These are phyloP conservation scores for Chlorella sp. DNA, from an alignment of 139 green algal genomes.

Conservation along the genomic window DNA sequence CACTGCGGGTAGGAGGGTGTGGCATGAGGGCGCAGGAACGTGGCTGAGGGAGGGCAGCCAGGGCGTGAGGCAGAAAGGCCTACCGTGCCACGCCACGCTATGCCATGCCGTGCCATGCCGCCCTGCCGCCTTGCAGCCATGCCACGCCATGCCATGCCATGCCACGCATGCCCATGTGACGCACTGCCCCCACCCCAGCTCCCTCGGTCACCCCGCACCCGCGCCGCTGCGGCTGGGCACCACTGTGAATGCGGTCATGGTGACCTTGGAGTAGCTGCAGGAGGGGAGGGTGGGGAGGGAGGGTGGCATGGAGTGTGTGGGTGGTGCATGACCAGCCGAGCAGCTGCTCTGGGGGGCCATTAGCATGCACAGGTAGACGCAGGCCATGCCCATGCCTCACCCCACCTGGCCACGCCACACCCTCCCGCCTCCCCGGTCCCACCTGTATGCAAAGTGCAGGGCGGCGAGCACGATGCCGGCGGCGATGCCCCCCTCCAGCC, in stretches of 20 bases:
- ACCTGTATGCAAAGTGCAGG: conserved; percentile 76
- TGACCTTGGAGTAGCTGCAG: conserved; percentile 24
- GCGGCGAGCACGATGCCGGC: conserved; percentile 70
- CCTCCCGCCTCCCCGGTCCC: conserved; percentile 10
- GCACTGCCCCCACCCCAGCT: background rate
- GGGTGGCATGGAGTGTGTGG: too few species aligned
- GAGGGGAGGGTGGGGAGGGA: background rate
- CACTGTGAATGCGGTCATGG: conserved; percentile 58
- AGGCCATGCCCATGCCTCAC: background rate
- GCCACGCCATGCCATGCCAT: background rate
- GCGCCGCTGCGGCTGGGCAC: conserved; percentile 55
- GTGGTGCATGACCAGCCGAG: too few species aligned
- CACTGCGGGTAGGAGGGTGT: background rate
- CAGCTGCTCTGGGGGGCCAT: background rate
- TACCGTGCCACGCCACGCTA: background rate
- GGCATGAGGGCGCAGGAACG: background rate
- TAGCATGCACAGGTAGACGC: background rate
- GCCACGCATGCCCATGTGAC: background rate
- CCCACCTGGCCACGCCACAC: background rate
- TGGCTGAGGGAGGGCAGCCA: background rate
- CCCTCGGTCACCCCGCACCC: background rate
- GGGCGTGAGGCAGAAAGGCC: too few species aligned
- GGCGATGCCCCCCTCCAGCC: conserved; percentile 66
- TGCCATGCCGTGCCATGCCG: background rate
- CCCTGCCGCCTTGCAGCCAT: too few species aligned